Percentiles rank a stretch among this genome's conserved stretches.
phyloP scores from a whole-genome alignment of 495 filamentous ascomycete genomes.

The Trichoderma asperelloides region DNA sequence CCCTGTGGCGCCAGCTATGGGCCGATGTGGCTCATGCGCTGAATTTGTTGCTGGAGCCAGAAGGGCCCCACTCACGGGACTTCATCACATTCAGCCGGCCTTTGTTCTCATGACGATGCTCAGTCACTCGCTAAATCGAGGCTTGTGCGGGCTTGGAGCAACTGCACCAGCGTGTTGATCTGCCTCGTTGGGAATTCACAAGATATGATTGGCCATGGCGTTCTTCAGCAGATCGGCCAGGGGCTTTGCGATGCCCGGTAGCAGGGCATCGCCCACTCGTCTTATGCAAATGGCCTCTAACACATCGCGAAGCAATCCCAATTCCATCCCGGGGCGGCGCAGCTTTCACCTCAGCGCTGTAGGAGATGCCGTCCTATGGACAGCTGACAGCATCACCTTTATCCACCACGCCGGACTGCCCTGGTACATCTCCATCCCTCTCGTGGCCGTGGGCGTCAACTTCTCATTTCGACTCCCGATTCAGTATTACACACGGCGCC shows the following conservation, averaged over 20 bases:
- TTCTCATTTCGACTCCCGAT: conserved; percentile 50
- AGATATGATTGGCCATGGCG: conserved; percentile 2
- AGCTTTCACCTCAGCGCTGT: conserved; percentile 18
- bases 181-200: not conserved
- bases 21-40: not conserved
- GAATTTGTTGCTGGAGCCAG: not conserved
- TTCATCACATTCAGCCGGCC: not conserved
- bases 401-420: conserved; percentile 56
- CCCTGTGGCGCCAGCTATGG: not conserved
- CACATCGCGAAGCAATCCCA: not conserved
- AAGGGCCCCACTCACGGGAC: not conserved
- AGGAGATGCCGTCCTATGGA: conserved; percentile 38
- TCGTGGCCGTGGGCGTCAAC: conserved; percentile 57
- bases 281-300: not conserved
- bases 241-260: conserved; percentile 10
- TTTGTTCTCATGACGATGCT: not conserved
- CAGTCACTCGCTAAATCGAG: conserved; percentile 7
- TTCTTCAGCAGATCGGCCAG: conserved; percentile 7
- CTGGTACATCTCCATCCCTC: conserved; percentile 64
- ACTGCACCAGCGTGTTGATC: not conserved
- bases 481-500: conserved; percentile 40
- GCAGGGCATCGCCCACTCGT: conserved; percentile 9
- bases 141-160: not conserved
- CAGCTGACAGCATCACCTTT: conserved; percentile 48
- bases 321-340: conserved; percentile 1